Percentiles rank a stretch among this genome's conserved stretches.
These are phyloP conservation scores for Singerocomus rubriflavus DNA, from an alignment of 1,284 basidiomycete genomes.

Conservation along the genomic window DNA sequence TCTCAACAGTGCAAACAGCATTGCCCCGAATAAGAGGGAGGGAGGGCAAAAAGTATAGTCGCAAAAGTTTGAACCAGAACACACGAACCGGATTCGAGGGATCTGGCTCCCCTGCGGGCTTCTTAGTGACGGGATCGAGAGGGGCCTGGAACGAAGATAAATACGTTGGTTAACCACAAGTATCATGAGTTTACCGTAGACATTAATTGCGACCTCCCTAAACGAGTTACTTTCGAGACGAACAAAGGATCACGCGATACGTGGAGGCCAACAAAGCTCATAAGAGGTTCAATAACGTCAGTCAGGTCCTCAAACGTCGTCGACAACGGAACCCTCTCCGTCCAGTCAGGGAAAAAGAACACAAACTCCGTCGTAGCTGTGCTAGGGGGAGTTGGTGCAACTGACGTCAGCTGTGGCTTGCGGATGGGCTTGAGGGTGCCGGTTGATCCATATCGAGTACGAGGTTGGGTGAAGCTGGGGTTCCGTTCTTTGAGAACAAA, in stretches of 20 bases:
- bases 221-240: constrained; percentile 58
- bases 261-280: constrained; percentile 74
- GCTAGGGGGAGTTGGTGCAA: constrained; percentile 73
- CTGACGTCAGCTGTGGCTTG: constrained; percentile 62
- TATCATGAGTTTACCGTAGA: constrained; percentile 40
- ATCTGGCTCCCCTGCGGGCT: constrained; percentile 48
- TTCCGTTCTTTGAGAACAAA: constrained; percentile 53
- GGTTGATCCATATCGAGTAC: constrained; percentile 56
- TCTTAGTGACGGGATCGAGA: constrained; percentile 55
- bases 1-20: constrained; percentile 81
- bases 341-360: constrained; percentile 90
- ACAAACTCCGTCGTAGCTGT: constrained; percentile 71
- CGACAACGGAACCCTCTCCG: constrained; percentile 66
- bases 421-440: constrained; percentile 53
- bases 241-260: constrained; percentile 68
- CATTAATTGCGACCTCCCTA: constrained; percentile 51
- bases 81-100: constrained; percentile 52
- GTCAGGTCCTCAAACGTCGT: constrained; percentile 64
- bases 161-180: constrained; percentile 19
- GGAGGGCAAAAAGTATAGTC: constrained; percentile 83
- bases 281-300: constrained; percentile 70
- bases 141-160: constrained; percentile 38
- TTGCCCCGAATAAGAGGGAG: constrained; percentile 84
- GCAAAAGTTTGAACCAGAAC: constrained; percentile 83
- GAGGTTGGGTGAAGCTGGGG: constrained; percentile 58